These are phyloP conservation scores for Fusarium sp. DNA, from an alignment of 2,329 filamentous ascomycete species.

Conservation along the genomic window DNA sequence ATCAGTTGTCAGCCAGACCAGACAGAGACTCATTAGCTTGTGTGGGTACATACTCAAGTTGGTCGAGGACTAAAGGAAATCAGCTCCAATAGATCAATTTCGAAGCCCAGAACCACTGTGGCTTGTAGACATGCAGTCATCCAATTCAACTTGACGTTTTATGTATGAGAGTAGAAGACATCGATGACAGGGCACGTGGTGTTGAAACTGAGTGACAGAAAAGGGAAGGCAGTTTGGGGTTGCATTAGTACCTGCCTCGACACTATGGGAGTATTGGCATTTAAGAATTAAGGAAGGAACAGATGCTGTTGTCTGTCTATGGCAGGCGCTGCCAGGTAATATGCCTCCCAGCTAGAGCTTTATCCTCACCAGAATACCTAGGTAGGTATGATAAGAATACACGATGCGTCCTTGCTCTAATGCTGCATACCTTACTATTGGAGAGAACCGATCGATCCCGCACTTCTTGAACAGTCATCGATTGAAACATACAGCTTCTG, in stretches of 20 bases:
- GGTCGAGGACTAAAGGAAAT: not conserved
- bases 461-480: not conserved
- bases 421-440: not conserved
- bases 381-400: too few species aligned
- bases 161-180: not conserved
- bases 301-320: not conserved
- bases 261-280: conserved; percentile 1
- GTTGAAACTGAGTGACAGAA: conserved; percentile 36
- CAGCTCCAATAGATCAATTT: not conserved
- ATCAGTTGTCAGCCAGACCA: conserved; percentile 5
- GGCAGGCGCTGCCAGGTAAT: not conserved
- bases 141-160: conserved; percentile 1
- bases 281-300: not conserved
- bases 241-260: not conserved
- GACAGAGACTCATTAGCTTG: not conserved
- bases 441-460: not conserved
- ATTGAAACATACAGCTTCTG: not conserved
- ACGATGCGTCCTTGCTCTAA: not conserved
- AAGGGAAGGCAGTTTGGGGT: not conserved
- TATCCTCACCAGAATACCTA: not conserved
- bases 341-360: not conserved
- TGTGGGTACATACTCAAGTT: conserved; percentile 11
- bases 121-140: conserved; percentile 22
- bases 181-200: conserved; percentile 38
- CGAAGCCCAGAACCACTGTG: conserved; percentile 28